These are phyloP conservation scores for Cymodocea nodosa DNA, from an alignment of 116 monocot species.

Conservation along the genomic window DNA sequence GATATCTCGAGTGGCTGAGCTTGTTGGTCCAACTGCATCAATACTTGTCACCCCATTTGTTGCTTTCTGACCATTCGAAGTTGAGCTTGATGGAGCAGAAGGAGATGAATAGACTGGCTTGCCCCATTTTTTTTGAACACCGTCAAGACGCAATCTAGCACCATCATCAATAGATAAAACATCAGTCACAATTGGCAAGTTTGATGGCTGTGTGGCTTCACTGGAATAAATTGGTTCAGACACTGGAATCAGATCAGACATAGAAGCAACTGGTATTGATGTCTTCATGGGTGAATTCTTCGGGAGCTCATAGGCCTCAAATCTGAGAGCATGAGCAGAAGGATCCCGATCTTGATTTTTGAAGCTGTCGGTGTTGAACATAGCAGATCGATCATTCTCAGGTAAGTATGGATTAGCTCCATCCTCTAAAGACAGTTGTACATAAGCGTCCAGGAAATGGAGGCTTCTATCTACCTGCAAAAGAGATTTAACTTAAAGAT, in stretches of 20 bases:
- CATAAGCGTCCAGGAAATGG: constrained; percentile 51
- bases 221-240: constrained; percentile 28
- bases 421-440: constrained; percentile 63
- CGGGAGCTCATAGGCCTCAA: constrained; percentile 90
- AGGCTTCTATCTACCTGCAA: constrained; percentile 75
- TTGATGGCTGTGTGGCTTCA: constrained; percentile 24
- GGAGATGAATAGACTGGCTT: constrained; percentile 56
- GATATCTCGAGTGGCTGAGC: constrained; percentile 23
- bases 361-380: constrained; percentile 25
- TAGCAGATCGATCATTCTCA: constrained; percentile 55
- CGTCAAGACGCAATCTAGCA: constrained; percentile 60
- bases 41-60: constrained; percentile 34
- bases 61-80: constrained; percentile 24
- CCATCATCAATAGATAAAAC: constrained; percentile 30
- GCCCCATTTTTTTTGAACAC: constrained; percentile 91
- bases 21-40: constrained; percentile 15
- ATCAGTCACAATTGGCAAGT: constrained; percentile 13
- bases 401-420: constrained; percentile 72
- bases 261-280: constrained; percentile 11
- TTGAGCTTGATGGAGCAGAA: constrained; percentile 32
- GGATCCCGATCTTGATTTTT: constrained; percentile 45
- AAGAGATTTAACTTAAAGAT: neutral
- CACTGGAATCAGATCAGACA: constrained; percentile 39
- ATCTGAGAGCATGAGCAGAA: constrained; percentile 47
- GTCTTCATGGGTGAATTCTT: constrained; percentile 29